Base-by-base conservation (phyloP, 176 grass and related monocot species). In the Carex cristatella region DNA sequence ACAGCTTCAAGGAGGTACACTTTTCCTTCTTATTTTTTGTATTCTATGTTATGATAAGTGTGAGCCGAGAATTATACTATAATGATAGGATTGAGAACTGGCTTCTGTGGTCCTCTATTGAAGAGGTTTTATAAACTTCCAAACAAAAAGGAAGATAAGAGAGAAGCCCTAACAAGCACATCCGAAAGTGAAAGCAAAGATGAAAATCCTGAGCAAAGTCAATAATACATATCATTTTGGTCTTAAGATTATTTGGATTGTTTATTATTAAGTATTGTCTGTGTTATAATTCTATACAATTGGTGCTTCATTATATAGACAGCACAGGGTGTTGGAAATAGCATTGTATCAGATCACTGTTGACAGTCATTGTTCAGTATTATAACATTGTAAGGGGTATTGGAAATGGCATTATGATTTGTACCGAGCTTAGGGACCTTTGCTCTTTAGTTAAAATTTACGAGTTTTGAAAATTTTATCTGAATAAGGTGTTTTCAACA, bases 1-100 rank as follows among this genome's bases (percentile, higher is more conserved):
- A 98, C 84, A 94, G 93, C 82, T 98, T 98, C 88, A 98, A 93
- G 86, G 88, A 94, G 91, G 95, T 98, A 86, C 30, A 13, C 9
- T 72, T 79, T 19, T 61, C 65, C 16, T 44, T 81, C 31, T 64
- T 46, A 23, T 38, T 9, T 62, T 64, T 38, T 27, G 32, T 48
- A 9, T 81, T n/a, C 59, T 77, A 77, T 71, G 6, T 58, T 42
- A 51, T 81, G 74, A 27, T 37, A 80, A 76, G 59, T 82, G 28
- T 1, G 23, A 51, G 13, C 2, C 7, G 28, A 10, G 58, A 81
- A 14, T 79, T 83, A 13, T 49, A 30, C 68, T 16, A 40, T 67
- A 15, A 27, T 68, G 60, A 49, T 77, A 28, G 48, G 46, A 56
- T 56, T 55, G 56, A 55, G 49, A 56, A 56, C 46, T 57, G 48